Evolutionary conservation across 225 moss, liverwort and hornwort species (phyloP).

Genomic region (Pseudisothecium myosuroides): DNA sequence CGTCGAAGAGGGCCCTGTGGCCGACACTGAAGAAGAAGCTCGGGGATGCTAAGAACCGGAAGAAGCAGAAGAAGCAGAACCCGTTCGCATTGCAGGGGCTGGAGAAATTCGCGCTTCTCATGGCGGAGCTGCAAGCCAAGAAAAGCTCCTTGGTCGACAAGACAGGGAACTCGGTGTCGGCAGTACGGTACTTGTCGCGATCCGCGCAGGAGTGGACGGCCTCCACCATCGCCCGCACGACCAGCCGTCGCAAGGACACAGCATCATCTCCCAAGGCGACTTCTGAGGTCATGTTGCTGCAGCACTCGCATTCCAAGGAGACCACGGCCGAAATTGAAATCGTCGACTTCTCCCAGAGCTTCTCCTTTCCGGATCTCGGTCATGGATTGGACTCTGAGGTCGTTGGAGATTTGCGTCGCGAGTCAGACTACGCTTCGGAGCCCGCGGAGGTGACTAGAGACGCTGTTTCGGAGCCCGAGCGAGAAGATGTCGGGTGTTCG

Average conservation of each 20-base stretch:
- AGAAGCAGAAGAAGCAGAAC: constrained; percentile 16
- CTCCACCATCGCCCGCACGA: constrained; percentile 25
- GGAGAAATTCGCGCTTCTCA: constrained; percentile 35
- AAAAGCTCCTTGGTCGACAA: constrained; percentile 33
- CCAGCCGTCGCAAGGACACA: constrained; percentile 11
- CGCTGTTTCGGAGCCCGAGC: neutral
- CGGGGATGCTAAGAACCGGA: constrained; percentile 17
- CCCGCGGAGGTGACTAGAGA: neutral
- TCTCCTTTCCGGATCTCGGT: constrained; percentile 13
- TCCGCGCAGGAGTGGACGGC: constrained; percentile 55
- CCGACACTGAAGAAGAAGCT: constrained; percentile 18
- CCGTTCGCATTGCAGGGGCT: constrained; percentile 37
- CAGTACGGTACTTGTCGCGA: constrained; percentile 32
- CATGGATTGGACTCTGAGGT: neutral
- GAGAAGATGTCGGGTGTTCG: neutral
- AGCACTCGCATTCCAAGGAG: constrained; percentile 3
- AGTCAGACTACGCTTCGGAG: neutral
- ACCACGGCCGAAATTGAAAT: constrained; percentile 5
- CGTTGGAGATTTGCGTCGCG: constrained; percentile 11
- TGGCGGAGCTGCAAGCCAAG: constrained; percentile 41
- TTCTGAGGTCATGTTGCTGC: constrained; percentile 19
- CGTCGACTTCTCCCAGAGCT: constrained; percentile 23
- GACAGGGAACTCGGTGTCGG: constrained; percentile 39
- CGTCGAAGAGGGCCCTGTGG: constrained; percentile 13
- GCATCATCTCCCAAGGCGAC: neutral